Percentiles rank a stretch among this genome's conserved stretches.
Evolutionary conservation across 139 green algal genomes (phyloP).

Genomic region (Raphidocelis subcapitata): DNA sequence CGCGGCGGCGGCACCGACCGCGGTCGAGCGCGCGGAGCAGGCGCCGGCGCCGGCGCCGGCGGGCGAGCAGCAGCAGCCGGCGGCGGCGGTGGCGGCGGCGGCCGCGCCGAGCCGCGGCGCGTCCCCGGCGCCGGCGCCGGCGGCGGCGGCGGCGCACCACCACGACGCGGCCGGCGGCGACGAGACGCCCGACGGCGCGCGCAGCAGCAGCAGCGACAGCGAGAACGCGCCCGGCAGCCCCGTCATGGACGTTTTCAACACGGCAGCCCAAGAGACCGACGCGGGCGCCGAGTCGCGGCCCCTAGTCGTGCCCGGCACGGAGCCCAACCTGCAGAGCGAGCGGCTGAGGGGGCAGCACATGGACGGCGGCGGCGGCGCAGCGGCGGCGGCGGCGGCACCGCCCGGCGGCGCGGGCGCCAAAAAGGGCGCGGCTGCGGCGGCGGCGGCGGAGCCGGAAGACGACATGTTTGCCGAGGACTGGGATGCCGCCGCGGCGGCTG

Average conservation of each 20-base stretch:
- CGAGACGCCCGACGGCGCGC: conserved; percentile 37
- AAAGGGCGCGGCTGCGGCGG: conserved; percentile 3
- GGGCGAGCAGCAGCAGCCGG: background rate
- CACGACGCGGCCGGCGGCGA: conserved; percentile 6
- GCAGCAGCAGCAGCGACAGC: conserved; percentile 24
- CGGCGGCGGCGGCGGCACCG: background rate
- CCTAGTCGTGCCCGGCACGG: conserved; percentile 4
- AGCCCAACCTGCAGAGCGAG: conserved; percentile 31
- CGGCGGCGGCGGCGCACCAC: background rate
- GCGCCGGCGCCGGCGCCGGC: background rate
- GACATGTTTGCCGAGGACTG: conserved; percentile 75
- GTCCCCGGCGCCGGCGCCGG: background rate
- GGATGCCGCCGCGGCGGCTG: conserved; percentile 15
- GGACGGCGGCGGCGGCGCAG: background rate
- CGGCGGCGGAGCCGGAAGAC: conserved; percentile 34
- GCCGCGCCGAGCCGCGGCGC: background rate
- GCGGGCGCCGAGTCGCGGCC: conserved; percentile 15
- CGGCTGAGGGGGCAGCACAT: conserved; percentile 4
- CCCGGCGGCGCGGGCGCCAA: conserved; percentile 6
- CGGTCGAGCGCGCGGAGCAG: background rate
- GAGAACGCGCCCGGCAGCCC: conserved; percentile 28
- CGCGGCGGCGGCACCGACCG: conserved; percentile 6
- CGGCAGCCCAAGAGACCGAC: background rate
- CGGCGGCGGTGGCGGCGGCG: background rate
- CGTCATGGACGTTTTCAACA: conserved; percentile 42